Evolutionary conservation across 352 stramenopile genomes (phyloP), one percentile per base, ranked within the genome.

Genomic region (Nothophytophthora sp.): DNA sequence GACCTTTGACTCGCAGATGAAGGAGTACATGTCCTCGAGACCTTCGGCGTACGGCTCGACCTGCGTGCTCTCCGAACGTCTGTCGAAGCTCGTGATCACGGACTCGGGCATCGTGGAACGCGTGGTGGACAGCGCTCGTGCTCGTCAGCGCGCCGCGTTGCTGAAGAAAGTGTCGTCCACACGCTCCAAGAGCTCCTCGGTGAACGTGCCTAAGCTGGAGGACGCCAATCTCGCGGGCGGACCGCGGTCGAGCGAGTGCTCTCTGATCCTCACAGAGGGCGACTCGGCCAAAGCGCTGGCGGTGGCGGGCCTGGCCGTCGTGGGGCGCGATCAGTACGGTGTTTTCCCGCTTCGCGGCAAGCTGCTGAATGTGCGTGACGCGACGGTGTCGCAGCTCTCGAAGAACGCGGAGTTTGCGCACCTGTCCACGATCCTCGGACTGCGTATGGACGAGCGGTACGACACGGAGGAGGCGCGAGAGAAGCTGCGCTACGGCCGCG

Each of bases 1-100:
- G 15, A 97, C 96, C 2, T 99, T 99, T 63, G 97, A 99, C 62
- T 99, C 94, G 46, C 98, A 99, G 60, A 99, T 98, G 55, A 99
- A 99, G 67, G 98, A 99, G 66, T 96, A 90, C 51, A 91, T 99
- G 41, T 99, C 97, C 3, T 99, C 94, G 2, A 77, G 82, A 4
- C 78, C 85, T 11, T 73, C 78, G 12, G 82, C 80, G 0, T 98
- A 97, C 55, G 88, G 86, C 15, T 98, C 88, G 13, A 85, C 86
- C 5, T 98, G 91, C 36, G 83, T 92, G 16, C 76, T 99, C 16
- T 93, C 92, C 3, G 96, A 99, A 27, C 85, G 92, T 23, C 97
- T 98, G 34, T 66, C 99, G 18, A 99, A 99, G 57, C 61, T 90
- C 24, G 73, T 99, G n/a, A 66, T 95, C 25, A 83, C 96, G 6